Base-by-base conservation (phyloP, 768 basidiomycete genomes). In the Lactarius pseudohatsudake region DNA sequence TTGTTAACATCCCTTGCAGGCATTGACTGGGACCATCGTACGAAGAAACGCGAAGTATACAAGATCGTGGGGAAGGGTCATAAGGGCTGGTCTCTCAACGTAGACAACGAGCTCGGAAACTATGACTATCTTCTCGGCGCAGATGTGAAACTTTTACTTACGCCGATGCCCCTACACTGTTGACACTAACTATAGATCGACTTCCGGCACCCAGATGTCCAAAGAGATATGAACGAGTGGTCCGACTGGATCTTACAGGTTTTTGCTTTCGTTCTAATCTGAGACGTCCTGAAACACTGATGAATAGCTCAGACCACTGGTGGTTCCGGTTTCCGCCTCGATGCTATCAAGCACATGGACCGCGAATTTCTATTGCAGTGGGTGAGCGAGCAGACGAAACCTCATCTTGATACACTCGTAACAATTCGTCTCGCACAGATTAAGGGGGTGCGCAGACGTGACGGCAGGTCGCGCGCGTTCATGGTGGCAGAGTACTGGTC, bases 301-400 rank as follows among this genome's bases (percentile, higher is more conserved):
- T 22, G 61, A 26, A 65, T 13, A 45, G 10, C 36, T 26, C 61
- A 92, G 91, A 87, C 84, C 1, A 90, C 87, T 2, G 84, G 83
- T 9, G 87, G 84, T 13, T 76, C 77, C 38, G 95, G 94, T 15
- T 94, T 95, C 75, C 84, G 94, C 58, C 81, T 96, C 34, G 95
- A 96, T 73, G 95, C 94, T 20, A 90, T 95, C 70, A 97, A 96
- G 75, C 95, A 97, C 70, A 87, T 91, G 59, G 91, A 94, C 75
- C 79, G 82, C 64, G 77, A 78, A 28, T 93, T 92, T 71, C 76
- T 90, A n/a, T 72, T 84, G 3, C 79, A 83, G 41, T 93, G 91
- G 77, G 92, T 92, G 69, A 74, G 84, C 75, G n/a, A 28, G 9
- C 9, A 9, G 22, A 54, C 18, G 34, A 55, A 34, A 4, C 3